Base-by-base conservation (phyloP, 2,329 filamentous ascomycete genomes). In the Fusarium succisae region DNA sequence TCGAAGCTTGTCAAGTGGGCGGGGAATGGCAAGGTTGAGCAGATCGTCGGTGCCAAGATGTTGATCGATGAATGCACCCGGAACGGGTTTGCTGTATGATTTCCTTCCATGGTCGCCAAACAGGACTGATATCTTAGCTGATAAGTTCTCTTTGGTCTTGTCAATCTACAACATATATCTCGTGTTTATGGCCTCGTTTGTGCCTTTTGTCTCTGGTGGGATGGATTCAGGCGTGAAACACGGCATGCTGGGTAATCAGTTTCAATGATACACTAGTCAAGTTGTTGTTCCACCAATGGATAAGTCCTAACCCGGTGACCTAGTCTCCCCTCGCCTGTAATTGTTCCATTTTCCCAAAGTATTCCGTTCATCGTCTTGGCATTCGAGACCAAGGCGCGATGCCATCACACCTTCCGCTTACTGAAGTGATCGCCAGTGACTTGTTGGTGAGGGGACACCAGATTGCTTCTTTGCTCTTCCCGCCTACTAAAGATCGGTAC, bases 1-100 rank as follows among this genome's bases (percentile, higher is more conserved):
- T 63, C 48, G 11, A 72, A 50, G 13, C 35, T 76, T 20, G 18
- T 66, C 11, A 44, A 74, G 28, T 74, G 63, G 73, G 67, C 63
- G 9, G 39, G 37, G 3, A 30, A 66, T 56, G 56, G 43, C 8
- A 60, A 56, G 13, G 48, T 74, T 18, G 59, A 74, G 41, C 41
- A 66, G 48, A 39, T 62, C 13, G 4, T 56, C 3, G 28, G 26
- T n/a, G 60, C 32, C 1, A 61, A 60, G 30, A 30, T n/a, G 1
- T 10, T 74, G 17, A 30, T 53, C 15, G 26, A 69, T 4, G 68
- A 69, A n/a, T 74, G 72, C 17, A 17, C 53, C 1, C 26, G 54
- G 18, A 72, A 63, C 10, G 63, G 72, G 18, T 62, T 63, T 43
- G n/a, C 18, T 18, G 22, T 68, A 14, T 68, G 43, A 7, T 10